A percentile compares a stretch with the other conserved stretches of the same genome.
Conservation (phyloP, 768 basidiomycete species). For the Leucogyrophana mollusca region DNA sequence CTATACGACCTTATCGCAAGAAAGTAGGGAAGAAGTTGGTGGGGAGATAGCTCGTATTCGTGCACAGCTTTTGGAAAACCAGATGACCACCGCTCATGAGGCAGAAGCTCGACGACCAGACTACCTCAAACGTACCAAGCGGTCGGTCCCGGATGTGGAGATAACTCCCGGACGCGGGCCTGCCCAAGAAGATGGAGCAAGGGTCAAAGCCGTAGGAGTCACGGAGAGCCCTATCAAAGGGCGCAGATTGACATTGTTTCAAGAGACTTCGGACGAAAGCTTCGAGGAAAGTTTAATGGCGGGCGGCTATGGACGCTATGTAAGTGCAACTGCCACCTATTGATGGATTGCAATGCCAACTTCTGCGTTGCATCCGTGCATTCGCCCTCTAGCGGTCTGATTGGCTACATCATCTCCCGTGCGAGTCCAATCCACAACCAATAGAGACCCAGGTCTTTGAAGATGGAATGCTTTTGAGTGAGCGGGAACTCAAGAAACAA, state of each 20-base stretch:
- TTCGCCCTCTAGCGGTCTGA: constrained; percentile 23
- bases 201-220: constrained; percentile 47
- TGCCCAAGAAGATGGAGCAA: constrained; percentile 28
- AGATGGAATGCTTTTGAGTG: constrained; percentile 26
- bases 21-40: constrained; percentile 31
- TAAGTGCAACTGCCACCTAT: constrained; percentile 31
- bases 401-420: not conserved
- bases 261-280: constrained; percentile 80
- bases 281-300: constrained; percentile 85
- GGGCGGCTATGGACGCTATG: constrained; percentile 77
- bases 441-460: too few species aligned
- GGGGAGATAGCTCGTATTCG: constrained; percentile 63
- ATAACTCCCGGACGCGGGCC: constrained; percentile 35
- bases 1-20: not conserved
- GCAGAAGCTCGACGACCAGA: constrained; percentile 68
- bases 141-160: constrained; percentile 43
- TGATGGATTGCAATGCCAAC: constrained; percentile 5
- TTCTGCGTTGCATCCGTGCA: constrained; percentile 8
- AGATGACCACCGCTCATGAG: constrained; percentile 47
- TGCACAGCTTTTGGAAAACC: constrained; percentile 49
- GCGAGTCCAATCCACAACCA: too few species aligned
- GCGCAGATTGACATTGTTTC: constrained; percentile 70
- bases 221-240: constrained; percentile 73
- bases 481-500: constrained; percentile 66
- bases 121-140: constrained; percentile 62